A percentile compares a stretch with the other conserved stretches of the same genome.
Evolutionary conservation across 306 rosid species (phyloP).

Genomic region (Quercus cerris): DNA sequence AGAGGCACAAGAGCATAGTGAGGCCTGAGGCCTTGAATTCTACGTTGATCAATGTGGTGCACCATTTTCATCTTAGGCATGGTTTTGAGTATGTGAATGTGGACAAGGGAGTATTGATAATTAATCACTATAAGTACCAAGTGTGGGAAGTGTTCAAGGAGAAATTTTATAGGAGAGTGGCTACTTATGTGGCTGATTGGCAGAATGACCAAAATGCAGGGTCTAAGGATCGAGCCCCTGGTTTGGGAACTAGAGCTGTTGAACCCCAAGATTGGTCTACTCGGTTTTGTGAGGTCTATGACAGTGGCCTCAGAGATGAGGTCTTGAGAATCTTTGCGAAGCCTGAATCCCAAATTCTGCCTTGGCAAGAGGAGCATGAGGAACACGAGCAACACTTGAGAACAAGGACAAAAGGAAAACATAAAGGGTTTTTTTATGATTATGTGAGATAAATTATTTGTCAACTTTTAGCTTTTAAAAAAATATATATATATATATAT

Average conservation of each 20-base stretch:
- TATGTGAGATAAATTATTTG: no score
- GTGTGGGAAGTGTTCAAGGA: conserved; percentile 84
- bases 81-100: conserved; percentile 41
- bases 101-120: conserved; percentile 41
- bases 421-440: no score
- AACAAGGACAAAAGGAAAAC: no score
- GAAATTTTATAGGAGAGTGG: conserved; percentile 75
- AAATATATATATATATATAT: no score
- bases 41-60: conserved; percentile 72
- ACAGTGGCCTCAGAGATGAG: conserved; percentile 39
- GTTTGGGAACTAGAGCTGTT: conserved; percentile 63
- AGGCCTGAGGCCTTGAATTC: conserved; percentile 61
- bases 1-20: conserved; percentile 87
- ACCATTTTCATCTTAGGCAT: conserved; percentile 59
- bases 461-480: no score
- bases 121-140: conserved; percentile 85
- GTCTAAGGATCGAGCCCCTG: conserved; percentile 79
- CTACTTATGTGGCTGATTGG: conserved; percentile 81
- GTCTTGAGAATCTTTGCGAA: conserved; percentile 34
- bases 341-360: conserved; percentile 21
- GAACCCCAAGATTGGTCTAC: conserved; percentile 64
- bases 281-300: conserved; percentile 69
- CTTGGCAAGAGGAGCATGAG: no score
- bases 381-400: no score
- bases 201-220: conserved; percentile 48